Evolutionary conservation across 2,329 filamentous ascomycete genomes (phyloP).

Genomic region (Ascochyta koolunga): DNA sequence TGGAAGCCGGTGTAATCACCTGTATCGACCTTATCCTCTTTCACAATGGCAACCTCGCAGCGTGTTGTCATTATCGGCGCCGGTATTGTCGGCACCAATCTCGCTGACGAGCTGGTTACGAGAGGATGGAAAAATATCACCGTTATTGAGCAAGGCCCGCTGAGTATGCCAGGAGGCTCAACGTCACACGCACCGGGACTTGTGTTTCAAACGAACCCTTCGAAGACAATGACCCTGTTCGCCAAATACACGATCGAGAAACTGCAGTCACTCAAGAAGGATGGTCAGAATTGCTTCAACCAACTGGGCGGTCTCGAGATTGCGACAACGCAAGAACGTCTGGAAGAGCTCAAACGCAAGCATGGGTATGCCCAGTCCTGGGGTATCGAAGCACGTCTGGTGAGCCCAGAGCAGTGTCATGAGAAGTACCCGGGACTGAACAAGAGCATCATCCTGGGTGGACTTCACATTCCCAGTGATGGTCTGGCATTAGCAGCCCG

Average conservation of each 20-base stretch:
- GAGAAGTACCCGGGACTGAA: conserved; percentile 62
- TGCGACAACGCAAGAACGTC: conserved; percentile 63
- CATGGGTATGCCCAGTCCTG: conserved; percentile 66
- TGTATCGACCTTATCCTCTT: background rate
- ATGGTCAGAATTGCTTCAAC: conserved; percentile 61
- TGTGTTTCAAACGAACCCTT: conserved; percentile 67
- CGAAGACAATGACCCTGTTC: conserved; percentile 63
- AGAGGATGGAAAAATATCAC: conserved; percentile 69
- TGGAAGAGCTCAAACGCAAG: conserved; percentile 68
- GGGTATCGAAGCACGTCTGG: conserved; percentile 62
- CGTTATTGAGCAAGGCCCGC: conserved; percentile 68
- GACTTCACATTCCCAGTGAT: conserved; percentile 65
- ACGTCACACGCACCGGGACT: conserved; percentile 70
- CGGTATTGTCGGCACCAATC: conserved; percentile 68
- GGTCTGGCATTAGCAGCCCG: conserved; percentile 66
- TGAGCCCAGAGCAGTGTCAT: conserved; percentile 60
- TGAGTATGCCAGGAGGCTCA: conserved; percentile 68
- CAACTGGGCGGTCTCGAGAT: conserved; percentile 68
- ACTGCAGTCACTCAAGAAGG: conserved; percentile 57
- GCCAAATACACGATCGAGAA: conserved; percentile 69
- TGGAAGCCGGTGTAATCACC: conserved; percentile 1
- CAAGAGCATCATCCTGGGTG: conserved; percentile 61
- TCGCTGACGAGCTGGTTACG: conserved; percentile 67
- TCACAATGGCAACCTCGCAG: conserved; percentile 37
- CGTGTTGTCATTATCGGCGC: conserved; percentile 59